Conservation (phyloP, 495 filamentous ascomycete species). For the Penicillium verhagenii region DNA sequence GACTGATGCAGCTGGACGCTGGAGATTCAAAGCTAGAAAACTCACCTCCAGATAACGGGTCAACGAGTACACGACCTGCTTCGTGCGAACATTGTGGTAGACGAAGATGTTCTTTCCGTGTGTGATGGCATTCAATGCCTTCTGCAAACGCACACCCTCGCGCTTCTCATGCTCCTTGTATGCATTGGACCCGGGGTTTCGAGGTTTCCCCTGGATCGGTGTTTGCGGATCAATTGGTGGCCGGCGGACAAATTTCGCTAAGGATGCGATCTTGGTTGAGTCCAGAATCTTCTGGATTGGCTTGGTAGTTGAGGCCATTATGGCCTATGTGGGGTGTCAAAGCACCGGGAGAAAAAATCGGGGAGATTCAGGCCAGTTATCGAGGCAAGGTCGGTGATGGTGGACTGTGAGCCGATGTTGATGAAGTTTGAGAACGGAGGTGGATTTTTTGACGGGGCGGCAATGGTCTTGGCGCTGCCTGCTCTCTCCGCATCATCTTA, state of each 20-base stretch:
- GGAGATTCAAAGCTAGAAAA: background rate
- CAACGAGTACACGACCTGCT: constrained; percentile 81
- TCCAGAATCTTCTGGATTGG: constrained; percentile 39
- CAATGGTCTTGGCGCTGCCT: constrained; percentile 26
- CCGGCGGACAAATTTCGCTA: constrained; percentile 37
- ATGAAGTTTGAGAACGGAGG: constrained; percentile 23
- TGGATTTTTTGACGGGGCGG: constrained; percentile 34
- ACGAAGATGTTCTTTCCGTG: constrained; percentile 76
- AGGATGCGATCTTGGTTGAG: constrained; percentile 44
- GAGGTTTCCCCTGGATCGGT: constrained; percentile 40
- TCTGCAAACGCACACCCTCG: constrained; percentile 43
- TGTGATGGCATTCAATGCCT: constrained; percentile 46
- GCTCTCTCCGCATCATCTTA: constrained; percentile 33
- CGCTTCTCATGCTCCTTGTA: constrained; percentile 37
- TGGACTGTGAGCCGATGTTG: constrained; percentile 13
- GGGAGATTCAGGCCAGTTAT: background rate
- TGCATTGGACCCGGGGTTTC: constrained; percentile 42
- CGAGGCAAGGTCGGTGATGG: background rate
- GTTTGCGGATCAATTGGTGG: constrained; percentile 39
- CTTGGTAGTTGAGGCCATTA: constrained; percentile 41
- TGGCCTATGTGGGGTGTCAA: constrained; percentile 25
- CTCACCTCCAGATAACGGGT: constrained; percentile 66
- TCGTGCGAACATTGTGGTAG: constrained; percentile 75
- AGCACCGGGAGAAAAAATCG: background rate
- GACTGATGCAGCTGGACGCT: background rate